phyloP scores from a whole-genome alignment of 768 basidiomycete species.

The Tephrocybe rancida region DNA sequence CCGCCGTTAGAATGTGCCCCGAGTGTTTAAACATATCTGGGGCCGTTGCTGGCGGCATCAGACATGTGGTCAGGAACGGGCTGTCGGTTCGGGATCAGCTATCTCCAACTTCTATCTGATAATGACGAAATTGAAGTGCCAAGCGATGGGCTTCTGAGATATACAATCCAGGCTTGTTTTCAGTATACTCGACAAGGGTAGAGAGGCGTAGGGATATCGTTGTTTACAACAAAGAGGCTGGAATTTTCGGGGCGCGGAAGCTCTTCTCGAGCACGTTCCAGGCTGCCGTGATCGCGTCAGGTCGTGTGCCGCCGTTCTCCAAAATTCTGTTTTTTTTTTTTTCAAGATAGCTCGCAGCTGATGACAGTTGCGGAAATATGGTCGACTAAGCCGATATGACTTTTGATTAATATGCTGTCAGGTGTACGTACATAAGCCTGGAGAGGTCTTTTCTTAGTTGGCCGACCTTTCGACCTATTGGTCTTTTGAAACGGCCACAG shows the following conservation, averaged over 20 bases:
- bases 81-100: neutral
- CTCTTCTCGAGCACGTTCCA: too few species aligned
- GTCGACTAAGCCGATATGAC: neutral
- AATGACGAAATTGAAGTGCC: neutral
- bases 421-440: neutral
- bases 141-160: neutral
- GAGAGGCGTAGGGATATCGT: too few species aligned
- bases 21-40: neutral
- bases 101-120: neutral
- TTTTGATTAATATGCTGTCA: neutral
- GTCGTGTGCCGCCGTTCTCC: slow-evolving; percentile 6
- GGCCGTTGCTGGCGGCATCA: neutral
- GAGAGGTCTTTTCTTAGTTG: too few species aligned
- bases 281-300: slow-evolving; percentile 2
- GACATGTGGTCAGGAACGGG: neutral
- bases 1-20: neutral
- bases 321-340: neutral
- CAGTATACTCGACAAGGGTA: too few species aligned
- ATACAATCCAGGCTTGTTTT: too few species aligned
- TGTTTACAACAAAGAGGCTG: too few species aligned
- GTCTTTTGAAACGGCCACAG: neutral
- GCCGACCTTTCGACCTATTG: too few species aligned
- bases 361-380: slow-evolving; percentile 1
- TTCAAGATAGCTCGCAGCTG: neutral
- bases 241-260: too few species aligned